A percentile compares a stretch with the other conserved stretches of the same genome.
These are phyloP conservation scores for Debaryomycetaceae sp. DNA, from an alignment of 1,139 yeast species.

Conservation along the genomic window DNA sequence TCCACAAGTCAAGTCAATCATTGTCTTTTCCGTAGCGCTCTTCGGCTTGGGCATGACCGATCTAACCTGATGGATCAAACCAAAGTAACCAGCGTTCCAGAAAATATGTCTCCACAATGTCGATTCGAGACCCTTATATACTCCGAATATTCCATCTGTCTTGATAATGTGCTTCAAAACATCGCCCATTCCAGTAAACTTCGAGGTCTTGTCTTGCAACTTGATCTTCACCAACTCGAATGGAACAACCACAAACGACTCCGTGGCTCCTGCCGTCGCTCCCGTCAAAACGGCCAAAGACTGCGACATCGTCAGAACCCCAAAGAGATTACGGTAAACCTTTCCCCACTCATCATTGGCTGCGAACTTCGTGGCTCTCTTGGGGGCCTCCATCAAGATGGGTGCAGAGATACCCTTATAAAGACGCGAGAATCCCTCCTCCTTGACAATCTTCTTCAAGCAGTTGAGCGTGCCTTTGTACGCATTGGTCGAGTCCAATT, in stretches of 20 bases:
- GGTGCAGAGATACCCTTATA: constrained; percentile 96
- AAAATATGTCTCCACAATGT: constrained; percentile 94
- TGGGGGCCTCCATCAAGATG: constrained; percentile 98
- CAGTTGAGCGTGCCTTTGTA: constrained; percentile 86
- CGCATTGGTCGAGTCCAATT: constrained; percentile 65
- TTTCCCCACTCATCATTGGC: constrained; percentile 98
- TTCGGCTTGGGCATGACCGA: constrained; percentile 74
- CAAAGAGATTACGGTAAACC: constrained; percentile 71
- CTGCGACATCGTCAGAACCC: constrained; percentile 69
- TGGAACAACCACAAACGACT: constrained; percentile 94
- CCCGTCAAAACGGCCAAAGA: constrained; percentile 87
- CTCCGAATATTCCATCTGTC: constrained; percentile 74
- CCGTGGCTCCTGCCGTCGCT: constrained; percentile 98
- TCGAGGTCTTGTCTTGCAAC: constrained; percentile 83
- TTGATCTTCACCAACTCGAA: constrained; percentile 86
- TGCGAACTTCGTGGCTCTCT: constrained; percentile 95
- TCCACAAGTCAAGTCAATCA: constrained; percentile 88
- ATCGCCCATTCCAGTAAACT: constrained; percentile 82
- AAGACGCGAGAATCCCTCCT: constrained; percentile 80
- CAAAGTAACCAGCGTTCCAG: constrained; percentile 99
- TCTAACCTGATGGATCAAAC: constrained; percentile 87
- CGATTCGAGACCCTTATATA: constrained; percentile 94
- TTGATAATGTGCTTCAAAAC: constrained; percentile 71
- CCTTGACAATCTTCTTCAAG: constrained; percentile 72
- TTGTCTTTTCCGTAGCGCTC: constrained; percentile 64